Conservation (phyloP, 1,139 yeast genomes). For the Kurtzmaniella natalensis region DNA sequence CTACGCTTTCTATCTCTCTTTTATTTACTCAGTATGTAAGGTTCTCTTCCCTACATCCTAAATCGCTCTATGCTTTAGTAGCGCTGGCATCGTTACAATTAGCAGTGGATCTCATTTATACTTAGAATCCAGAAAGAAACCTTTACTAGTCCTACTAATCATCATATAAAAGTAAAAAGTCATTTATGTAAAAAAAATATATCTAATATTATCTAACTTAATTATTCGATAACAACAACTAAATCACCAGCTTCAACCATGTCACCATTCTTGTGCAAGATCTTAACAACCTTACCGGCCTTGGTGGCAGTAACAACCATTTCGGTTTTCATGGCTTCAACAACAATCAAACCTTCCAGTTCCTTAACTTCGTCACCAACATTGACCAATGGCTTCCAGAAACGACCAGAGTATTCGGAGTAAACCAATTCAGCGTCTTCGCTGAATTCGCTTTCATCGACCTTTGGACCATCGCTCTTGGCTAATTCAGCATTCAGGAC, state of each 20-base stretch:
- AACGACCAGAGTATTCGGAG: conserved; percentile 92
- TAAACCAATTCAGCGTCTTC: conserved; percentile 81
- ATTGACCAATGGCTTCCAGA: conserved; percentile 87
- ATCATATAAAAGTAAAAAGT: no score
- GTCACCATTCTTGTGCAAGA: conserved; percentile 82
- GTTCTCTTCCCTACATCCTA: no score
- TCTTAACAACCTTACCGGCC: conserved; percentile 72
- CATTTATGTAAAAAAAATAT: not conserved
- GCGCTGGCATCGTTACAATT: no score
- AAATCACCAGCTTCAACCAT: conserved; percentile 96
- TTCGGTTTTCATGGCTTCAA: conserved; percentile 98
- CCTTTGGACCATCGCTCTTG: conserved; percentile 36
- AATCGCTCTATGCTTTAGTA: no score
- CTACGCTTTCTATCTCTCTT: no score
- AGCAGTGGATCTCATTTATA: no score
- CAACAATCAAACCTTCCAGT: conserved; percentile 81
- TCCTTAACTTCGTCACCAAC: conserved; percentile 73
- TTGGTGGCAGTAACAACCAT: conserved; percentile 78
- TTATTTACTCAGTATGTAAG: no score
- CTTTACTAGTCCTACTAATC: no score
- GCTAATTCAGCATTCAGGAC: conserved; percentile 76
- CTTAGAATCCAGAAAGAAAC: no score
- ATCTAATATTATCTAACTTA: no score
- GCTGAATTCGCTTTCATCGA: conserved; percentile 50
- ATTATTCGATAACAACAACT: conserved; percentile 65